Evolutionary conservation across 148 eudicot species (phyloP), one percentile per base, ranked within the genome.

Genomic region (Polygonum maritimum): DNA sequence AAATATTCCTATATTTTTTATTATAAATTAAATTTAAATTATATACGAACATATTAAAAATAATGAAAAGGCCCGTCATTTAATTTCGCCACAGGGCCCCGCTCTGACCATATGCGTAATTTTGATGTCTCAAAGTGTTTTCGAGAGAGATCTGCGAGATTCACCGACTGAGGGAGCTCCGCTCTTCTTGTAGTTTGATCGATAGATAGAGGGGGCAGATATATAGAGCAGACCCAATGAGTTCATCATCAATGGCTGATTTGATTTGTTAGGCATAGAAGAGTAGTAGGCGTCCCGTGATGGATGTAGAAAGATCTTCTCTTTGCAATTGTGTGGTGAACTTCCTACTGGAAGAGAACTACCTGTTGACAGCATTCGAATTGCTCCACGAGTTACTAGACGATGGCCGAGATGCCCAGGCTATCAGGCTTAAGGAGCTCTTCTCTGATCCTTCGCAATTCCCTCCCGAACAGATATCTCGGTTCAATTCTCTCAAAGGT

Each of bases 241-340:
- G 71, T 67, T 67, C 44, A 15, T 44, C 47, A 44, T 35, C 44
- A 36, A 67, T 67, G 71, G 45, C 71, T 36, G 45, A 67, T 67
- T 38, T 19, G 44, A 67, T 67, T 36, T 36, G 45, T 16, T 36
- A 33, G 70, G 38, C 70, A 14, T 65, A 33, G 40, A 35, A 65
- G 70, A 14, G 70, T 8, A 35, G 35, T 2, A 67, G 71, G 45
- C 19, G 21, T 2, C 45, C 14, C 45, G 78, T 18, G 57, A 94
- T 92, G 99, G 97, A 95, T 78, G 99, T 92, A 81, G 99, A 95
- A 85, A 88, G 84, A 76, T 92, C 99, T 78, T 95, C 99, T 78
- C 81, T 95, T 82, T 95, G 99, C 85, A 95, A 95, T 84, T 95
- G 99, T 79, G 99, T 95, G 73, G 99, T 95, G 80, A 95, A 96